Base-by-base conservation (phyloP, 2,329 filamentous ascomycete genomes). In the Arthrobotrys sinensis region DNA sequence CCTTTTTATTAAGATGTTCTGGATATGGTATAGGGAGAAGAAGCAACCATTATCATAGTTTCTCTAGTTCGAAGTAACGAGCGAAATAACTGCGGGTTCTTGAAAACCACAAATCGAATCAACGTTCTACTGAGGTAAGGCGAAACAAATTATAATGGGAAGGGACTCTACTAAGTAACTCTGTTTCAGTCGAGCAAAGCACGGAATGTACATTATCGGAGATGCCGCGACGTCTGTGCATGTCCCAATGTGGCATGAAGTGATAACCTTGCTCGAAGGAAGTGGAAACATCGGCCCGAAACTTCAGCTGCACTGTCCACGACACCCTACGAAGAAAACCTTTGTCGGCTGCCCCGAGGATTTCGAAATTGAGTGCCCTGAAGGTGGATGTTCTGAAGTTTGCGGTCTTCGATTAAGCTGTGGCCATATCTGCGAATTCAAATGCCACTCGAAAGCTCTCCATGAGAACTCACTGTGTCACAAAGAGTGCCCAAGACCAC, bases 11-110 rank as follows among this genome's bases (percentile, higher is more conserved):
- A 28, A 57, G 5, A 32, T 19, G 1, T 8, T 16, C 11, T 38
- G n/a, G 91, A 0, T 90, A 91, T 0, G 93, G 90, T 0, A 88
- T 91, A 94, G 80, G 92, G 92, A 0, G 91, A 94, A 81, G 91
- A 94, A 81, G 90, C 89, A 1, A 90, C 92, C 64, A 85, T 94
- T 7, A 86, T 94, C 0, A 85, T 94, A 1, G 85, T 94, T 0
- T 92, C 90, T 0, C 85, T 94, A 0, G 91, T 93, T 0, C 88
- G 92, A 46, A 92, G 91, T 83, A 94, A 94, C 80, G 78, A 83
- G 0, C 81, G 87, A 6, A 84, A 84, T 7, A 88, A 87, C 4
- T 87, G 88, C 16, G 92, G 92, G 0, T 94, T 94, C 76, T 85
- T 94, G 0, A 80, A 78, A 62, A 80, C 81, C 78, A 80, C 69